Conservation (phyloP, 2,329 filamentous ascomycete genomes). For the Sarocladium strictum region DNA sequence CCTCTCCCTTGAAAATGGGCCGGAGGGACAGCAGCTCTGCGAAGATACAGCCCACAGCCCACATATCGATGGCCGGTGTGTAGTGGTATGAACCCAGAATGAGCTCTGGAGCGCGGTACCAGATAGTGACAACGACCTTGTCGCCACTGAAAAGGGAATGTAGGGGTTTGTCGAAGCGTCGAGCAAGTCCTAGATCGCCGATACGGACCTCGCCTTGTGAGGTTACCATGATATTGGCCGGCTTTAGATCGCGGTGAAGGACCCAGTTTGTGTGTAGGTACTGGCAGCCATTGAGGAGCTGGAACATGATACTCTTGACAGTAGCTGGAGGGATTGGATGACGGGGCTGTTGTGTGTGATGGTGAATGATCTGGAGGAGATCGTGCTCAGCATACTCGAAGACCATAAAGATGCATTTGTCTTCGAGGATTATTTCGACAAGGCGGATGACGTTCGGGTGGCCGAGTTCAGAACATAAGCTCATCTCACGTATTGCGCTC, state of each 20-base stretch:
- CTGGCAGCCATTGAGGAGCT: conserved; percentile 88
- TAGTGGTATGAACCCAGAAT: conserved; percentile 92
- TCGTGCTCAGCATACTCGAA: conserved; percentile 99
- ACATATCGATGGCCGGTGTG: conserved; percentile 93
- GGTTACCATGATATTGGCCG: conserved; percentile 98
- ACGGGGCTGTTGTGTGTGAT: conserved; percentile 84
- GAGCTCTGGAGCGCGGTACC: conserved; percentile 94
- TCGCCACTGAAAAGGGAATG: conserved; percentile 90
- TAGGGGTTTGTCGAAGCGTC: conserved; percentile 88
- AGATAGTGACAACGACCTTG: conserved; percentile 98
- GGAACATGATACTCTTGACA: conserved; percentile 91
- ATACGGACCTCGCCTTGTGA: conserved; percentile 87
- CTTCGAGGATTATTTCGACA: conserved; percentile 92
- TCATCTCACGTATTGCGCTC: conserved; percentile 95
- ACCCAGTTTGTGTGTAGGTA: conserved; percentile 98
- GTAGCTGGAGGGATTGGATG: conserved; percentile 84
- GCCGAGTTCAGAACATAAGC: conserved; percentile 83
- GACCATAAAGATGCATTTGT: conserved; percentile 99
- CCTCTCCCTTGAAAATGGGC: conserved; percentile 97
- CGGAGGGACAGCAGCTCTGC: conserved; percentile 84
- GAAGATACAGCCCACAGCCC: conserved; percentile 97
- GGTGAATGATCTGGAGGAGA: conserved; percentile 93
- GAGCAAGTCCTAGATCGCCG: conserved; percentile 85
- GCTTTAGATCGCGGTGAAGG: conserved; percentile 91
- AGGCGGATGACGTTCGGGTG: conserved; percentile 87